Evolutionary conservation across 139 green algal genomes (phyloP).

Genomic region (Zygnema circumcarinatum): DNA sequence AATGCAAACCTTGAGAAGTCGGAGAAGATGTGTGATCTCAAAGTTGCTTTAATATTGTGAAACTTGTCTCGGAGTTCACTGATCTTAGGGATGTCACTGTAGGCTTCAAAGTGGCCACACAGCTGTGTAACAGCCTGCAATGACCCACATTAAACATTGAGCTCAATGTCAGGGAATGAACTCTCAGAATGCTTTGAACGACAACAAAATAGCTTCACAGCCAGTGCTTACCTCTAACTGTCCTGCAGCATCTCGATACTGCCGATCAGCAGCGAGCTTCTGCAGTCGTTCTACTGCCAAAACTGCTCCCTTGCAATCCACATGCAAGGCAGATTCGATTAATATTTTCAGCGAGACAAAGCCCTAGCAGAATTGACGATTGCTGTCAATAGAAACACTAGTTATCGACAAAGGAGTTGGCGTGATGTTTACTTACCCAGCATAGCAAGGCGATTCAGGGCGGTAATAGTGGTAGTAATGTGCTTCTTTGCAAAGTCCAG

Average conservation of each 20-base stretch:
- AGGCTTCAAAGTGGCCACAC: constrained; percentile 87
- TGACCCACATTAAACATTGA: neutral
- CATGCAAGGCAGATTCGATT: neutral
- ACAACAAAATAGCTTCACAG: too few relatives aligned
- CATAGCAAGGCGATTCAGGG: constrained; percentile 91
- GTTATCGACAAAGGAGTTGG: neutral
- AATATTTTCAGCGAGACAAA: neutral
- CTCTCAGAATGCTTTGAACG: too few relatives aligned
- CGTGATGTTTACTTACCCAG: constrained; percentile 68
- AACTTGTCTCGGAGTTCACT: constrained; percentile 75
- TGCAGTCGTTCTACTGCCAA: constrained; percentile 67
- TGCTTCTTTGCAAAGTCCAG: constrained; percentile 96
- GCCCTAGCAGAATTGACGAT: neutral
- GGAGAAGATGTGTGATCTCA: constrained; percentile 65
- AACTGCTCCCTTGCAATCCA: constrained; percentile 43
- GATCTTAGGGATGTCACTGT: constrained; percentile 83
- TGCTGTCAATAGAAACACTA: neutral
- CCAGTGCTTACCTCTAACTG: constrained; percentile 78
- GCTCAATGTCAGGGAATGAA: neutral
- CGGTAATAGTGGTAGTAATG: constrained; percentile 94
- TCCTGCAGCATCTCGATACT: constrained; percentile 89
- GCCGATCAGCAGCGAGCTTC: constrained; percentile 63
- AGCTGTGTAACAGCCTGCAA: constrained; percentile 88
- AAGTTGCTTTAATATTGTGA: constrained; percentile 49
- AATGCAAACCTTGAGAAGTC: constrained; percentile 62